A percentile compares a stretch with the other conserved stretches of the same genome.
Evolutionary conservation across 371 early-diverging fungal genomes (phyloP).

Genomic region (Furculomyces boomerangus): DNA sequence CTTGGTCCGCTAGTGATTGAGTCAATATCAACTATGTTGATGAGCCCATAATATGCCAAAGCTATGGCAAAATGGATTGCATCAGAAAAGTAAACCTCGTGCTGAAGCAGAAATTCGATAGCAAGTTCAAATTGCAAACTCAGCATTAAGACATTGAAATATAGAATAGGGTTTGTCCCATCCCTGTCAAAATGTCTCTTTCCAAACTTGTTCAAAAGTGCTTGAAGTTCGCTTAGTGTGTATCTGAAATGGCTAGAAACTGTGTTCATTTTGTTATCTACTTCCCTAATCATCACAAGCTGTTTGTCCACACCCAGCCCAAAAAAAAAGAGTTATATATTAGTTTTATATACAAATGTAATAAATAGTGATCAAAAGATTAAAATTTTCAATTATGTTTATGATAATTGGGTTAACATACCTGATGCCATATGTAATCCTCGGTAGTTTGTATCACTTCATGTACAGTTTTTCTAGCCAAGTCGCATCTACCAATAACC

Average conservation of each 20-base stretch:
- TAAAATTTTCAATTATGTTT: no score
- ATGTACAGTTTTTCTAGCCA: conserved; percentile 35
- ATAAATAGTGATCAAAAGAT: not conserved
- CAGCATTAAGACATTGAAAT: conserved; percentile 62
- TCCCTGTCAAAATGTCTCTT: conserved; percentile 45
- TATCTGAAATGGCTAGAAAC: conserved; percentile 34
- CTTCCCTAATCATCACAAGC: conserved; percentile 46
- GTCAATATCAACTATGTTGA: conserved; percentile 41
- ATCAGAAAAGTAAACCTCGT: conserved; percentile 43
- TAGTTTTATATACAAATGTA: not conserved
- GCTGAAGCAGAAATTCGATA: conserved; percentile 40
- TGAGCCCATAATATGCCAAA: conserved; percentile 52
- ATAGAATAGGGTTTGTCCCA: conserved; percentile 49
- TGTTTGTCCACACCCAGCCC: no score
- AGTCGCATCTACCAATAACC: conserved; percentile 71
- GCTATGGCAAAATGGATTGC: conserved; percentile 82
- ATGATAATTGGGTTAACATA: not conserved
- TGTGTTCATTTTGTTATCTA: conserved; percentile 7
- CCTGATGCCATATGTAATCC: conserved; percentile 68
- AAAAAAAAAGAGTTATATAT: not conserved
- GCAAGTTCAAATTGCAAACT: conserved; percentile 84
- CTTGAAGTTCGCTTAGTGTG: conserved; percentile 44
- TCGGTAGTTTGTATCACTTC: conserved; percentile 48
- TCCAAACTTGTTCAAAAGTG: conserved; percentile 40
- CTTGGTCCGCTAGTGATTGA: not conserved